These are phyloP conservation scores for Pyrenula aspistea DNA, from an alignment of 495 filamentous ascomycete species.

Conservation along the genomic window DNA sequence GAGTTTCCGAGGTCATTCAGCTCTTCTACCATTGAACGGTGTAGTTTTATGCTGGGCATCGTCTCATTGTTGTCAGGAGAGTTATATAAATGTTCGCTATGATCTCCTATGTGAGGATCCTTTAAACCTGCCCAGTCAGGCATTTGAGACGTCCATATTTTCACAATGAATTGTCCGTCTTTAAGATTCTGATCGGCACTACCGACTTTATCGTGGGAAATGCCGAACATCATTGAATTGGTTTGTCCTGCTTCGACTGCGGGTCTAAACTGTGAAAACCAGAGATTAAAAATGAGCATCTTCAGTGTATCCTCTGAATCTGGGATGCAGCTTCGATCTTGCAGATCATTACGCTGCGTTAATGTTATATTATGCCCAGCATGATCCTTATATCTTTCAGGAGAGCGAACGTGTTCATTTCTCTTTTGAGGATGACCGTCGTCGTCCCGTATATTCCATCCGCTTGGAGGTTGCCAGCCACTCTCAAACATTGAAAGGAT, in stretches of 20 bases:
- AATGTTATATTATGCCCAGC: not conserved
- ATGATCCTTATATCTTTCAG: not conserved
- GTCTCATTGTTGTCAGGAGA: too few species aligned
- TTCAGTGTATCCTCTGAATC: not conserved
- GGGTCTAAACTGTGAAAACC: not conserved
- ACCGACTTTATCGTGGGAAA: not conserved
- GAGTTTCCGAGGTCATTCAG: not conserved
- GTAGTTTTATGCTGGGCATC: too few species aligned
- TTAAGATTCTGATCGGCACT: not conserved
- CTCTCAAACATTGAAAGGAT: not conserved
- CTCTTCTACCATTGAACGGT: not conserved
- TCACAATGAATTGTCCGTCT: not conserved
- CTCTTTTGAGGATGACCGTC: not conserved
- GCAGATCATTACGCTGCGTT: not conserved
- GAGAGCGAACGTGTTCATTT: not conserved
- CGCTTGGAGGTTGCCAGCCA: not conserved
- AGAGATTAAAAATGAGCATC: not conserved
- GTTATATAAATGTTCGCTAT: too few species aligned
- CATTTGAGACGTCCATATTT: not conserved
- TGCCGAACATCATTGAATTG: not conserved
- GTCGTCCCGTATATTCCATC: not conserved
- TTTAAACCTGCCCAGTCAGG: not conserved
- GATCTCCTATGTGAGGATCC: not conserved
- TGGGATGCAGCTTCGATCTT: not conserved
- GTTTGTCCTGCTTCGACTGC: not conserved